Evolutionary conservation across 139 green algal genomes (phyloP).

Genomic region (Tetraselmis striata): DNA sequence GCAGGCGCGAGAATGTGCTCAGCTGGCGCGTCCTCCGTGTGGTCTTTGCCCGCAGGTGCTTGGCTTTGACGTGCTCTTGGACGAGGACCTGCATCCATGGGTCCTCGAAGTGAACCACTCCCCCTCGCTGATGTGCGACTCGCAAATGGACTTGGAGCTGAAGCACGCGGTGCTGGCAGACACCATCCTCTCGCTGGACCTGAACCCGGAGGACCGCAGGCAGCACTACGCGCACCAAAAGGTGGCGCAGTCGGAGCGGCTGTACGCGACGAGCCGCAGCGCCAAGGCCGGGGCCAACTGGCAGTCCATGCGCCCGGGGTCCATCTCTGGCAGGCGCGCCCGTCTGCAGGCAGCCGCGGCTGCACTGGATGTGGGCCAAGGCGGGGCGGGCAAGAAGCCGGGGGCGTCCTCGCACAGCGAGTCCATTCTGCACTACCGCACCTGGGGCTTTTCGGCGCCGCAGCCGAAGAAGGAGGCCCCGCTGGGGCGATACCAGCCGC

Average conservation of each 20-base stretch:
- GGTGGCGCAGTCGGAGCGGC: background rate
- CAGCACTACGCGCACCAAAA: background rate
- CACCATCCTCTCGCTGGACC: slow-evolving; percentile 20
- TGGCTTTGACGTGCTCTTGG: slow-evolving; percentile 58
- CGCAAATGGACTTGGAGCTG: slow-evolving; percentile 49
- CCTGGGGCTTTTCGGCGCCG: background rate
- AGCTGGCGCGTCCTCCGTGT: too few species aligned
- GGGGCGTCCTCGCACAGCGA: background rate
- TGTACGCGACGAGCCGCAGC: background rate
- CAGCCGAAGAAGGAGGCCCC: background rate
- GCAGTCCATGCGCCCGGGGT: background rate
- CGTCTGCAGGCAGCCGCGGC: background rate
- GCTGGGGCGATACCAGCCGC: background rate
- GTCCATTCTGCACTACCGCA: background rate
- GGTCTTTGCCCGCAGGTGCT: too few species aligned
- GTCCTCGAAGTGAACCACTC: slow-evolving; percentile 83
- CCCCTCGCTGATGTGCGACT: slow-evolving; percentile 66
- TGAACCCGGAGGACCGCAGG: background rate
- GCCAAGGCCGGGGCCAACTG: background rate
- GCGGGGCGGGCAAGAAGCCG: background rate
- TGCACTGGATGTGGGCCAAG: background rate
- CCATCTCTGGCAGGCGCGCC: background rate
- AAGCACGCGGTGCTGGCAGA: slow-evolving; percentile 40
- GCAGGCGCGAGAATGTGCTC: too few species aligned
- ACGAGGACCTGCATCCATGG: slow-evolving; percentile 60